Evolutionary conservation across 139 green algal genomes (phyloP).

Genomic region (Edaphochlamys debaryana): DNA sequence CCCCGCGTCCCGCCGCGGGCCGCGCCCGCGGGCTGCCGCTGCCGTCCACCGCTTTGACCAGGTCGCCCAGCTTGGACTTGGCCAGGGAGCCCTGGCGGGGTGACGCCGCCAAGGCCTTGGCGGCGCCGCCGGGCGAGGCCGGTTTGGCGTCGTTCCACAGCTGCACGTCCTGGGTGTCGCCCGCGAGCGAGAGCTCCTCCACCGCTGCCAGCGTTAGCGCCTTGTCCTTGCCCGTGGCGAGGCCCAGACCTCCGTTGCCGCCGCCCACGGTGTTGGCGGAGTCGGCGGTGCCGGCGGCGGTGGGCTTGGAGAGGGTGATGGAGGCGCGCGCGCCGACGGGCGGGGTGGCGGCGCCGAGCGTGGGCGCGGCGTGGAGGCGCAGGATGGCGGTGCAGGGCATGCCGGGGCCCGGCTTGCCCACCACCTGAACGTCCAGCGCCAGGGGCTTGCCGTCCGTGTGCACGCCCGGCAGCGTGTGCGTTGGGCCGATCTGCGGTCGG

Average conservation of each 20-base stretch:
- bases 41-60: not conserved
- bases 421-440: slow-evolving; percentile 20
- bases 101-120: too few species aligned
- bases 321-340: too few species aligned
- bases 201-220: too few species aligned
- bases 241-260: not conserved
- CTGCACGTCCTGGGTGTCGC: too few species aligned
- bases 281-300: not conserved
- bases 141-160: too few species aligned
- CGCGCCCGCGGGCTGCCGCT: not conserved
- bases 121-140: too few species aligned
- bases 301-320: not conserved
- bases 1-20: too few species aligned
- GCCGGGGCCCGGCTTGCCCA: not conserved
- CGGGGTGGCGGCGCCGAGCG: not conserved
- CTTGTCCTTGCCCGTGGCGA: too few species aligned
- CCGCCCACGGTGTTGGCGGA: not conserved
- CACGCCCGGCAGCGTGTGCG: not conserved
- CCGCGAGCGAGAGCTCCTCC: not conserved
- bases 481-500: slow-evolving; percentile 1
- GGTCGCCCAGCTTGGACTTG: not conserved
- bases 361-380: slow-evolving; percentile 7
- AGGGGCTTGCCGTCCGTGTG: slow-evolving; percentile 9
- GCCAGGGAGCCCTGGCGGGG: too few species aligned
- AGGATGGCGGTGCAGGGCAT: not conserved